Conservation (phyloP, 2,329 filamentous ascomycete genomes). For the Ascochyta viciae-villosae region DNA sequence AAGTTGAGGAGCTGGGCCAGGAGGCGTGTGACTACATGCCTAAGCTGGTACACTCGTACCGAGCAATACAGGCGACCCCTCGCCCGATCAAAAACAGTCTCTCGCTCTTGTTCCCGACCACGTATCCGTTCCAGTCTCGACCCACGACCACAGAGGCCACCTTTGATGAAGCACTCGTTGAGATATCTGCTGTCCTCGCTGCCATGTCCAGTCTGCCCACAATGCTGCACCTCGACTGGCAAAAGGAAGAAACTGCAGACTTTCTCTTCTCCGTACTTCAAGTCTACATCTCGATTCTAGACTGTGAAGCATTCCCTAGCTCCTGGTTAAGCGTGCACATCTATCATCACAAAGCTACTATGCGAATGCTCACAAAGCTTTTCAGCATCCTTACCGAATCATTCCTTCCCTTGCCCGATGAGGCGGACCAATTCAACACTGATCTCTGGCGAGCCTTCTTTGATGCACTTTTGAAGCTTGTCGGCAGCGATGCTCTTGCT, state of each 20-base stretch:
- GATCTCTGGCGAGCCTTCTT: slow-evolving; percentile 96
- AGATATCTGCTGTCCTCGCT: slow-evolving; percentile 86
- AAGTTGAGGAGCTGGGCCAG: slow-evolving; percentile 77
- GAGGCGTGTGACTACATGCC: slow-evolving; percentile 89
- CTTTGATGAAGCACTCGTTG: slow-evolving; percentile 87
- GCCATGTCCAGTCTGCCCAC: slow-evolving; percentile 77
- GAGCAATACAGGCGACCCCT: slow-evolving; percentile 73
- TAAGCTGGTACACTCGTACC: slow-evolving; percentile 89
- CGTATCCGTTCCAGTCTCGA: slow-evolving; percentile 86
- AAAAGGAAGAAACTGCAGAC: slow-evolving; percentile 74
- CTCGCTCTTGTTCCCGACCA: slow-evolving; percentile 86
- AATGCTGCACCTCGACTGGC: slow-evolving; percentile 77
- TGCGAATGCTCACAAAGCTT: slow-evolving; percentile 84
- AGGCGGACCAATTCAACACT: slow-evolving; percentile 90
- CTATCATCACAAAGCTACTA: slow-evolving; percentile 88
- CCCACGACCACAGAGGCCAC: slow-evolving; percentile 64
- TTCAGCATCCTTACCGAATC: slow-evolving; percentile 80
- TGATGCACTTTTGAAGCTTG: slow-evolving; percentile 83
- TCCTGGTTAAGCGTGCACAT: slow-evolving; percentile 94
- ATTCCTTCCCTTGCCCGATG: slow-evolving; percentile 86
- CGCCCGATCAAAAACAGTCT: slow-evolving; percentile 67
- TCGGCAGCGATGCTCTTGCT: slow-evolving; percentile 86
- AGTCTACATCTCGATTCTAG: slow-evolving; percentile 86
- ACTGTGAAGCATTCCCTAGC: slow-evolving; percentile 86
- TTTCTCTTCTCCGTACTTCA: slow-evolving; percentile 81